phyloP scores from a whole-genome alignment of 176 grass and related monocot genomes.

The Oryza punctata region DNA sequence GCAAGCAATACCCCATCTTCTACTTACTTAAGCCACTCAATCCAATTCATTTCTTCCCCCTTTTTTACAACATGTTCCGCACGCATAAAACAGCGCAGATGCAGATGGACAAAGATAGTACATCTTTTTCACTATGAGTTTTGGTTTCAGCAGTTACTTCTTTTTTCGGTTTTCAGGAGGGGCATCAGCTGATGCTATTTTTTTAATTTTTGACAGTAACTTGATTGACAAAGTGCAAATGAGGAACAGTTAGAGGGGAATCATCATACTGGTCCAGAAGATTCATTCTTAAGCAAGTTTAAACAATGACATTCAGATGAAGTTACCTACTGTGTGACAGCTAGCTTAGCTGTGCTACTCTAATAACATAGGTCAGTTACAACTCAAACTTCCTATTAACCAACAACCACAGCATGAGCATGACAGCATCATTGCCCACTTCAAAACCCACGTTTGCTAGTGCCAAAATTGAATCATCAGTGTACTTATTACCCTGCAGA shows the following conservation, averaged over 20 bases:
- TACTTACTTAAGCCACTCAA: constrained; percentile 41
- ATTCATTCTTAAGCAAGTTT: constrained; percentile 50
- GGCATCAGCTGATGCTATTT: background rate
- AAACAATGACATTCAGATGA: constrained; percentile 27
- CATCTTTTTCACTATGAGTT: background rate
- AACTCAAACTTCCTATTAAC: constrained; percentile 25
- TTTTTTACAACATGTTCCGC: constrained; percentile 41
- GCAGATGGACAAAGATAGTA: background rate
- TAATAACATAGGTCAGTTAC: constrained; percentile 24
- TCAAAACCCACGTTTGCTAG: constrained; percentile 1
- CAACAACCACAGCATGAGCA: constrained; percentile 53
- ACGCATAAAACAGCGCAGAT: background rate
- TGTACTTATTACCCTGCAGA: background rate
- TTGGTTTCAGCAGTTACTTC: background rate
- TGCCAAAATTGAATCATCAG: constrained; percentile 22
- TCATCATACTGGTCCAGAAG: constrained; percentile 35
- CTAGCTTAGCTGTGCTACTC: background rate
- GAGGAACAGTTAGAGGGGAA: constrained; percentile 26
- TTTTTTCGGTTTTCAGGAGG: constrained; percentile 1
- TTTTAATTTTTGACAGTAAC: constrained; percentile 17
- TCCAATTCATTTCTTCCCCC: constrained; percentile 27
- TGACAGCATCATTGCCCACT: constrained; percentile 45
- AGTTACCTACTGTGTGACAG: constrained; percentile 25
- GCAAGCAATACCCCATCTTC: constrained; percentile 52
- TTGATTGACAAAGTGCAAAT: constrained; percentile 37